Evolutionary conservation across 1,284 basidiomycete species (phyloP).

Genomic region (Austroboletus novae-zelandiae): DNA sequence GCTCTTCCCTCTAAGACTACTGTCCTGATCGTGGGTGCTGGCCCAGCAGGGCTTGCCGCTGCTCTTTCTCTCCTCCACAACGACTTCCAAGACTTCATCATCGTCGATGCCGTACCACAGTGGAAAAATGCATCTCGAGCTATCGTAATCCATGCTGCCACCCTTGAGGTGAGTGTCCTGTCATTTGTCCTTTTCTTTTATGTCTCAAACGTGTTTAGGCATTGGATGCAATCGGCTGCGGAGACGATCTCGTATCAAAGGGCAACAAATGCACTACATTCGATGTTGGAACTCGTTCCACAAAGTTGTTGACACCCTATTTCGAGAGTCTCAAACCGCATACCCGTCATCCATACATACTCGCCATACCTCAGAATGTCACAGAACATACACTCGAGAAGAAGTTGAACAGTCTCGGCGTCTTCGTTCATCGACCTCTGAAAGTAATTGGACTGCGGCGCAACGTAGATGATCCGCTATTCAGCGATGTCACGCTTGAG

Average conservation of each 20-base stretch:
- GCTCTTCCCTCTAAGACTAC: conserved; percentile 24
- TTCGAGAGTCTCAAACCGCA: conserved; percentile 34
- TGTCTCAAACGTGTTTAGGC: conserved; percentile 32
- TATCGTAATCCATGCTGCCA: conserved; percentile 43
- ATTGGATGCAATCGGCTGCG: conserved; percentile 45
- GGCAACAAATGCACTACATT: conserved; percentile 36
- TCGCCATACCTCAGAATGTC: conserved; percentile 46
- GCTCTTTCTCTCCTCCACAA: conserved; percentile 34
- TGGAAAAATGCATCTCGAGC: conserved; percentile 41
- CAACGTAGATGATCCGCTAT: conserved; percentile 16
- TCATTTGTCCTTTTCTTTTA: not conserved
- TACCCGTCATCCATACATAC: conserved; percentile 45
- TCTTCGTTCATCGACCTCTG: conserved; percentile 23
- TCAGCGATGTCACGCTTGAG: conserved; percentile 47
- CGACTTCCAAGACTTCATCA: conserved; percentile 42
- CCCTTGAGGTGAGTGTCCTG: conserved; percentile 35
- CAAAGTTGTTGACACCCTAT: conserved; percentile 29
- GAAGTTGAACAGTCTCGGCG: conserved; percentile 31
- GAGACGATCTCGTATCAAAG: conserved; percentile 37
- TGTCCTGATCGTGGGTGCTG: conserved; percentile 32
- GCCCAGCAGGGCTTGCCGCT: conserved; percentile 23
- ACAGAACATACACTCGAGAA: conserved; percentile 45
- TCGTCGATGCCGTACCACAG: conserved; percentile 43
- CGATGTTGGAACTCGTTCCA: conserved; percentile 33
- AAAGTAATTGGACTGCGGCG: conserved; percentile 31